Conservation (phyloP, 345 rosid genomes). For the Sisymbrium altissimum region DNA sequence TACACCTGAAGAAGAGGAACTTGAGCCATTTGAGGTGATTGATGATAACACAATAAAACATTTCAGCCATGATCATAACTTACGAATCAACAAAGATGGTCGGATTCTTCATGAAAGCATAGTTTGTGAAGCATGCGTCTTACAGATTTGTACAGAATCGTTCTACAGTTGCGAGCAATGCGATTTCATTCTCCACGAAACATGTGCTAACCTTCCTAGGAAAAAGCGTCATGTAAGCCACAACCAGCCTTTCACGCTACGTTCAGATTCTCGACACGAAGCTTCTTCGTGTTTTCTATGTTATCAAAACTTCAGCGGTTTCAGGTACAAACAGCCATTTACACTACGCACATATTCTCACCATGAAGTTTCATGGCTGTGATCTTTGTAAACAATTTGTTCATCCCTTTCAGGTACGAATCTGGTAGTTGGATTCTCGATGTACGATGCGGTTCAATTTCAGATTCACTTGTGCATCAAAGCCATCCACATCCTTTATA, state of each 20-base stretch:
- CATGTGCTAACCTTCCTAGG: not conserved
- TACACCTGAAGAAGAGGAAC: not conserved
- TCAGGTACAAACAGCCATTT: too few species aligned
- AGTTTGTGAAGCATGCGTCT: conserved; percentile 5
- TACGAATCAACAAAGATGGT: not conserved
- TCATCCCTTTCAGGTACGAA: not conserved
- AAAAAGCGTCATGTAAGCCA: not conserved
- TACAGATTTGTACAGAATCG: not conserved
- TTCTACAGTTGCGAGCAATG: not conserved
- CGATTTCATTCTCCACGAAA: not conserved
- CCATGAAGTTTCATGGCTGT: too few species aligned
- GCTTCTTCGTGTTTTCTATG: too few species aligned
- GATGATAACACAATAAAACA: conserved; percentile 3
- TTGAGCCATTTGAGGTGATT: not conserved
- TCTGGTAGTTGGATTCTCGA: not conserved
- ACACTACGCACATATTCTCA: too few species aligned
- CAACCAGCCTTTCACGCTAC: not conserved
- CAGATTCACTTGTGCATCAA: not conserved
- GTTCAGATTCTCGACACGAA: too few species aligned
- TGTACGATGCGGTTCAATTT: not conserved
- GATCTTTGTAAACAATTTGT: too few species aligned
- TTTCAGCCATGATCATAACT: conserved; percentile 14
- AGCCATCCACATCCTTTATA: conserved; percentile 20
- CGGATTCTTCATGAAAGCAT: not conserved
- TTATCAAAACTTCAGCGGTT: too few species aligned